Base-by-base conservation (phyloP, 768 basidiomycete genomes). In the Tricholoma flavovirens region DNA sequence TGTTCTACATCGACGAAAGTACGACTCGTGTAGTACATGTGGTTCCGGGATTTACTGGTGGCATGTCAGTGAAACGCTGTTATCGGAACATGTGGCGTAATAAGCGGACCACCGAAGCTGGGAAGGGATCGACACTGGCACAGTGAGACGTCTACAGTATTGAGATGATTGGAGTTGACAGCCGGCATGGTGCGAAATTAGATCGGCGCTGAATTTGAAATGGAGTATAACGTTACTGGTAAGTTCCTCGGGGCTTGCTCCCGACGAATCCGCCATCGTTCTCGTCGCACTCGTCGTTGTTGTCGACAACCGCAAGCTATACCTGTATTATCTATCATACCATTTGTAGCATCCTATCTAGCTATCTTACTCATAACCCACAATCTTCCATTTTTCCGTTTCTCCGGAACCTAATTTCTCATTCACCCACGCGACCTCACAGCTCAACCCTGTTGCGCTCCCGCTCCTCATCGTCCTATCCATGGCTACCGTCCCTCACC, bases 141-240 rank as follows among this genome's bases (percentile, higher is more conserved):
- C 35, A 5, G 14, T 42, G 40, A 42, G 19, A 19, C 40, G 7
- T 5, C n/a, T 8, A 6, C n/a, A 40, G n/a, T n/a, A n/a, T n/a
- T n/a, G n/a, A n/a, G n/a, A n/a, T n/a, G n/a, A n/a, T n/a, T n/a
- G 24, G 24, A 26, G 24, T 26, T 26, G 24, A 26, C 24, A 19
- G 46, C 30, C 46, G 46, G 46, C 46, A 49, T 11, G 46, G 46
- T 29, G 46, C 46, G 46, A 49, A 42, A 59, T 71, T 68, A 59
- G 67, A 65, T 68, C 73, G 67, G 62, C 65, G 71, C 67, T 64
- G 64, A 65, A 73, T 65, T 65, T 62, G 52, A 66, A 67, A 66
- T 62, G 67, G 57, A 58, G 52, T 62, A 53, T 24, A 33, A 33
- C 40, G 43, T 53, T 38, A 49, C 29, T n/a, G 17, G 46, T 14